Percentiles rank a stretch among this genome's conserved stretches.
These are phyloP conservation scores for Daldinia grandis DNA, from an alignment of 495 filamentous ascomycete species.

Conservation along the genomic window DNA sequence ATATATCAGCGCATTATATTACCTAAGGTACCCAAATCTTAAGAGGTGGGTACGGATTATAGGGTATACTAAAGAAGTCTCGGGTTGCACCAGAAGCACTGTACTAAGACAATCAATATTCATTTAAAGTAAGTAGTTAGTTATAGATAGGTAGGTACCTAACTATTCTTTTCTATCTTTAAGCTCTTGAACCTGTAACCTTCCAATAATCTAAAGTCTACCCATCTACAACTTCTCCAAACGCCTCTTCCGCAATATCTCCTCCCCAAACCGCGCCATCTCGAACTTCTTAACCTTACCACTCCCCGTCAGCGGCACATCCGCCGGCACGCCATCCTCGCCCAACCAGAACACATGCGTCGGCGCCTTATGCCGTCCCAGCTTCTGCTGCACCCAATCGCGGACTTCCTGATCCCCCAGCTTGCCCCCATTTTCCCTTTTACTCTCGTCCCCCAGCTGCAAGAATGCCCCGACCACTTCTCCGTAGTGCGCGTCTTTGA, in stretches of 20 bases:
- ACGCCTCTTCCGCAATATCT: slow-evolving; percentile 53
- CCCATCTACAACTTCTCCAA: slow-evolving; percentile 50
- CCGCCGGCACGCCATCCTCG: slow-evolving; percentile 62
- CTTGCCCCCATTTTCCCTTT: slow-evolving; percentile 36
- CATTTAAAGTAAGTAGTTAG: too few species aligned
- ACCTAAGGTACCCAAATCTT: too few species aligned
- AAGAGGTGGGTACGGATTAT: too few species aligned
- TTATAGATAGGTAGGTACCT: too few species aligned
- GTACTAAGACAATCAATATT: too few species aligned
- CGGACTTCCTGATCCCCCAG: slow-evolving; percentile 62
- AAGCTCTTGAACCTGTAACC: background rate
- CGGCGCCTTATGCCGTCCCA: slow-evolving; percentile 74
- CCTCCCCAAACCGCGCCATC: slow-evolving; percentile 65
- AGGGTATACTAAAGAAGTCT: background rate
- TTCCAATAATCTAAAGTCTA: background rate
- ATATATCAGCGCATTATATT: too few species aligned
- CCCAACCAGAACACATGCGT: slow-evolving; percentile 72
- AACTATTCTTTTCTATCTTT: background rate
- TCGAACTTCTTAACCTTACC: slow-evolving; percentile 77
- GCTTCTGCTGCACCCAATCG: slow-evolving; percentile 65
- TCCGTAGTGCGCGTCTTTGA: slow-evolving; percentile 69
- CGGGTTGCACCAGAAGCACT: background rate
- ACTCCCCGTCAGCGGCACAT: slow-evolving; percentile 72
- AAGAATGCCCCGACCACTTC: slow-evolving; percentile 74
- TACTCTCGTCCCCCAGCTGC: slow-evolving; percentile 38